Conservation (phyloP, 306 rosid genomes). For the Begonia fuchsioides region DNA sequence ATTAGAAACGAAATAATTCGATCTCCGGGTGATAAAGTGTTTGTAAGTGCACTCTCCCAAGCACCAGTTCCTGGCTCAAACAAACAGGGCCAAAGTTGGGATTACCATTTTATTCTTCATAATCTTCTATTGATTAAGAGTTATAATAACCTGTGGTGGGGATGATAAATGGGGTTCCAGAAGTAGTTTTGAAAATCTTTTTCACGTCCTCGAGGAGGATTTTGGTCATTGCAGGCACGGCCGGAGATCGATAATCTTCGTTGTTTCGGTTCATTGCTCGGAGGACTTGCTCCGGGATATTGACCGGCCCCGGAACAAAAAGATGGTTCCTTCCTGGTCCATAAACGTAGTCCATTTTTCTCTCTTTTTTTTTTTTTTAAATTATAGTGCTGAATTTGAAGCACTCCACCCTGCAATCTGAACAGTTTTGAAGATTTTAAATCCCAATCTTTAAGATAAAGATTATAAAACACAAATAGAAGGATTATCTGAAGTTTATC, state of each 20-base stretch:
- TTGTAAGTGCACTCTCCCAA: conserved; percentile 99
- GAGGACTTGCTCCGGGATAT: conserved; percentile 79
- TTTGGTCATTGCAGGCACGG: conserved; percentile 84
- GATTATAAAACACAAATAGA: too few species aligned
- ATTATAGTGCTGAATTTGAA: conserved; percentile 10
- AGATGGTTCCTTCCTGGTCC: conserved; percentile 96
- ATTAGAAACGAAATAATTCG: conserved; percentile 75
- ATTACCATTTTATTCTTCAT: too few species aligned
- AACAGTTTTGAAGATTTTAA: too few species aligned
- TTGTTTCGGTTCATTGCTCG: conserved; percentile 95
- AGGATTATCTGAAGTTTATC: too few species aligned
- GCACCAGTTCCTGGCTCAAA: conserved; percentile 82
- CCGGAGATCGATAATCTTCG: conserved; percentile 97
- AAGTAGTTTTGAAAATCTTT: conserved; percentile 85
- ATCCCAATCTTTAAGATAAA: too few species aligned
- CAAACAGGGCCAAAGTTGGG: background rate
- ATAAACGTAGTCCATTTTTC: conserved; percentile 63
- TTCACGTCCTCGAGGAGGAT: conserved; percentile 75
- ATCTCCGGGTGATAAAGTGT: conserved; percentile 93
- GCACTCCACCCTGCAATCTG: too few species aligned
- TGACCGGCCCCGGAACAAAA: conserved; percentile 98
- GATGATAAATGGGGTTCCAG: conserved; percentile 78
- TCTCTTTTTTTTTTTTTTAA: conserved; percentile 20
- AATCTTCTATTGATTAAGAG: background rate
- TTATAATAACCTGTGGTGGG: conserved; percentile 75